These are phyloP conservation scores for Aspergillus glaucus DNA, from an alignment of 2,329 filamentous ascomycete species.

Conservation along the genomic window DNA sequence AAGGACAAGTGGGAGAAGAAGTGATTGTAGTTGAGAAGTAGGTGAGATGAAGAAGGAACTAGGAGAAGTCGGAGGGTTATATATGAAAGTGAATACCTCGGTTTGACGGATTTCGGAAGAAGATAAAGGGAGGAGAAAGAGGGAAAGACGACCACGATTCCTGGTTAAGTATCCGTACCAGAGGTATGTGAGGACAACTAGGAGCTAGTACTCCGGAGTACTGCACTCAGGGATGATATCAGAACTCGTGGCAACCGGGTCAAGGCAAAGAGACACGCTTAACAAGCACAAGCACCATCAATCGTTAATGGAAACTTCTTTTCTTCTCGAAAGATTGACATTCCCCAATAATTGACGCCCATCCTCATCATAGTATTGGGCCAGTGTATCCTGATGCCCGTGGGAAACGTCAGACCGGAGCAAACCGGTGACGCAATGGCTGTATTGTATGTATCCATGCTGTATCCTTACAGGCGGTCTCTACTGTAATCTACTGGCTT, in stretches of 20 bases:
- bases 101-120: constrained; percentile 21
- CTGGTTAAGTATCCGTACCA: background rate
- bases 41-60: constrained; percentile 1
- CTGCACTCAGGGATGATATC: background rate
- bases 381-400: constrained; percentile 3
- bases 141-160: background rate
- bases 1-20: constrained; percentile 1
- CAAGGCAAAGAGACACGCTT: background rate
- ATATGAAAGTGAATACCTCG: constrained; percentile 17
- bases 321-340: too few species aligned
- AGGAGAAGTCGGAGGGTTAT: background rate
- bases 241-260: background rate
- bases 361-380: too few species aligned
- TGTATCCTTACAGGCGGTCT: too few species aligned
- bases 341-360: too few species aligned
- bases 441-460: background rate
- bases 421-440: constrained; percentile 2
- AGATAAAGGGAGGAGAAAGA: constrained; percentile 7
- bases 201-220: background rate
- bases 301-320: too few species aligned
- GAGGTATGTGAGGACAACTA: background rate
- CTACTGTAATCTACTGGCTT: constrained; percentile 1
- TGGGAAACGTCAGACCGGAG: constrained; percentile 7
- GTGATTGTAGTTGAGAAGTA: constrained; percentile 1
- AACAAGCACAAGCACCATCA: too few species aligned